These are phyloP conservation scores for Ophiocordyceps polyrhachis-furcata DNA, from an alignment of 2,329 filamentous ascomycete genomes.

Conservation along the genomic window DNA sequence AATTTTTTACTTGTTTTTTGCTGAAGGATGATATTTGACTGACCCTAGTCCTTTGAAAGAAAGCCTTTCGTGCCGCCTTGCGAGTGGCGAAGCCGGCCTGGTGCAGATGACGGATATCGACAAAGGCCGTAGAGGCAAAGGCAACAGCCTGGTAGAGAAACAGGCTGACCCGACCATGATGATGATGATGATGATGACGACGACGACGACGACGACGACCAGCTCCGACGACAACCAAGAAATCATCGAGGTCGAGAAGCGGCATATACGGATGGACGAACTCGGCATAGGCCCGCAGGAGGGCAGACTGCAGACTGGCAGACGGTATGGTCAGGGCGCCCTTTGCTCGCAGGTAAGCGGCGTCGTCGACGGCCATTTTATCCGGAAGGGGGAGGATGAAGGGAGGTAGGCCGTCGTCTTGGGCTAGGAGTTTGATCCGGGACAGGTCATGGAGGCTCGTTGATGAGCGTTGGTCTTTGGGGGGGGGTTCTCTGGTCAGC, in stretches of 20 bases:
- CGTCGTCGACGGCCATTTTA: conserved; percentile 63
- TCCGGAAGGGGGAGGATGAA: conserved; percentile 68
- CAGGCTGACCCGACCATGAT: conserved; percentile 56
- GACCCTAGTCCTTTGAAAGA: conserved; percentile 77
- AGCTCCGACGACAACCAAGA: conserved; percentile 40
- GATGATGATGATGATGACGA: conserved; percentile 54
- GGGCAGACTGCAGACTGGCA: conserved; percentile 52
- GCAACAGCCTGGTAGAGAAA: conserved; percentile 87
- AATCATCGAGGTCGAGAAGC: conserved; percentile 49
- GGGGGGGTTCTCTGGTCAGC: too few relatives aligned
- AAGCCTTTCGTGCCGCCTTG: conserved; percentile 69
- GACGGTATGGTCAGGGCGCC: conserved; percentile 65
- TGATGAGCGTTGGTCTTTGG: too few relatives aligned
- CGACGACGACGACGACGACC: conserved; percentile 42
- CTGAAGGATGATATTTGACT: conserved; percentile 20
- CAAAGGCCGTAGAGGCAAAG: conserved; percentile 80
- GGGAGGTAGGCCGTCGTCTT: conserved; percentile 21
- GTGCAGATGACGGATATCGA: conserved; percentile 59
- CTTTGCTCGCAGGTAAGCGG: conserved; percentile 67
- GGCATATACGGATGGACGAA: conserved; percentile 94
- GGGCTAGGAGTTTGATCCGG: too few relatives aligned
- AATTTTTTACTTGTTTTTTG: too few relatives aligned
- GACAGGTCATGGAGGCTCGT: too few relatives aligned
- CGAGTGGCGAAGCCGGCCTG: conserved; percentile 60
- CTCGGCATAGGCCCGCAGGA: conserved; percentile 68